Percentiles rank a stretch among this genome's conserved stretches.
Conservation (phyloP, 1,284 basidiomycete species). For the Apiotrichum siamense region DNA sequence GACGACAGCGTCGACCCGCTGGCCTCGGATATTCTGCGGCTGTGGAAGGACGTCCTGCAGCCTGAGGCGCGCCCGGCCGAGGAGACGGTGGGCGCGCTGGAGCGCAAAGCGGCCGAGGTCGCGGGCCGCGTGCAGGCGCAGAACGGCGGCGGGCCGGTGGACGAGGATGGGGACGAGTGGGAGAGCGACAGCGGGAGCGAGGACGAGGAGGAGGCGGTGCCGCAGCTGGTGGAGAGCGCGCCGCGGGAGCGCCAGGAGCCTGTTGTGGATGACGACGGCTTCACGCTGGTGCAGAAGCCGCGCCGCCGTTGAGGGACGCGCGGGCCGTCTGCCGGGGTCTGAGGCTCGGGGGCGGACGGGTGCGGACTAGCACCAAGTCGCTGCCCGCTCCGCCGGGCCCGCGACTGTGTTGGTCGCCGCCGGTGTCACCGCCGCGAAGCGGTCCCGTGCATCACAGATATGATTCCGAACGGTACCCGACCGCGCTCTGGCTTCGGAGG, state of each 20-base stretch:
- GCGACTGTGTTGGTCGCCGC: too few species aligned
- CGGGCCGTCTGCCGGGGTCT: background rate
- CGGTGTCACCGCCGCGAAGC: too few species aligned
- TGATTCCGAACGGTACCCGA: too few species aligned
- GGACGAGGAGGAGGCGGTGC: constrained; percentile 51
- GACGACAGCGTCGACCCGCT: constrained; percentile 69
- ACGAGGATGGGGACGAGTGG: constrained; percentile 54
- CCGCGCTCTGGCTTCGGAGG: too few species aligned
- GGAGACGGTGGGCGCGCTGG: constrained; percentile 57
- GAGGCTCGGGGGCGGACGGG: too few species aligned
- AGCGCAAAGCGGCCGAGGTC: constrained; percentile 56
- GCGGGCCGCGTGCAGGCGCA: constrained; percentile 30
- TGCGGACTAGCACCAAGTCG: too few species aligned
- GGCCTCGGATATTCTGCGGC: constrained; percentile 60
- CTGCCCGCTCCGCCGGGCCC: too few species aligned
- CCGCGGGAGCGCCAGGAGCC: constrained; percentile 53
- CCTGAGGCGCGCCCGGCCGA: constrained; percentile 50
- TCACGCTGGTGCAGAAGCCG: constrained; percentile 66
- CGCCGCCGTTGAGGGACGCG: constrained; percentile 28
- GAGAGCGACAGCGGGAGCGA: constrained; percentile 45
- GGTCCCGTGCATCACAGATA: too few species aligned
- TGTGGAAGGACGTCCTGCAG: constrained; percentile 57
- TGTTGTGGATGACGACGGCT: constrained; percentile 79
- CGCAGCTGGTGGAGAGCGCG: constrained; percentile 50
- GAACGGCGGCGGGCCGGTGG: constrained; percentile 21